Base-by-base conservation (phyloP, 345 rosid genomes). In the Atalantia buxifolia region DNA sequence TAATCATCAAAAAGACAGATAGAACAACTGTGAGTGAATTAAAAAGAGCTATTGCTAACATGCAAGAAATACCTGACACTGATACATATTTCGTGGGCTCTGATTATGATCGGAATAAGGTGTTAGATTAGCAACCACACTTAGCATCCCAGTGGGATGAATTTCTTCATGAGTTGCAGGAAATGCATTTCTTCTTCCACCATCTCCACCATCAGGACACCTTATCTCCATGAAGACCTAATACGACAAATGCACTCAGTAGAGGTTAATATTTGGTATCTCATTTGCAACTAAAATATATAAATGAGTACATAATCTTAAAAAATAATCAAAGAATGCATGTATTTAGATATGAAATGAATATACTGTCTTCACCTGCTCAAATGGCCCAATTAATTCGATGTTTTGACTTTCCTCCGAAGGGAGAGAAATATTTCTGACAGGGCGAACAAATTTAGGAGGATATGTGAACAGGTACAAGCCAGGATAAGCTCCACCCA, bases 61-160 rank as follows among this genome's bases (percentile, higher is more conserved):
- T 45, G 60, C 14, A 57, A 64, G 71, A 71, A 48, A 62, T 75
- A 96, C 98, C 97, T 92, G 97, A 79, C 98, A 94, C 90, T 94
- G 98, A 81, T 96, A 96, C 99, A 96, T 96, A 81, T 96, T 96
- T 45, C 97, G 88, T 16, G 99, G 99, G 78, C 99, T 96, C 83
- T 96, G 99, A 86, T 96, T 96, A 86, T 96, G 99, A 84, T 96
- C 95, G 8, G 99, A 96, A 92, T 95, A 96, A 70, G 99, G 99
- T 73, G 99, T 96, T 74, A 96, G 98, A 88, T 91, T 96, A 86
- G 97, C 98, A 81, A 96, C 94, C 81, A 92, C 92, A 86, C 99
- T 94, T 24, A 96, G 92, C 97, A 96, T 96, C 75, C 87, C 92
- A 76, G 97, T 94, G 69, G 98, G 98, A 86, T 89, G 92, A 83